Base-by-base conservation (phyloP, 2,329 filamentous ascomycete genomes). In the Geosmithia morbida region DNA sequence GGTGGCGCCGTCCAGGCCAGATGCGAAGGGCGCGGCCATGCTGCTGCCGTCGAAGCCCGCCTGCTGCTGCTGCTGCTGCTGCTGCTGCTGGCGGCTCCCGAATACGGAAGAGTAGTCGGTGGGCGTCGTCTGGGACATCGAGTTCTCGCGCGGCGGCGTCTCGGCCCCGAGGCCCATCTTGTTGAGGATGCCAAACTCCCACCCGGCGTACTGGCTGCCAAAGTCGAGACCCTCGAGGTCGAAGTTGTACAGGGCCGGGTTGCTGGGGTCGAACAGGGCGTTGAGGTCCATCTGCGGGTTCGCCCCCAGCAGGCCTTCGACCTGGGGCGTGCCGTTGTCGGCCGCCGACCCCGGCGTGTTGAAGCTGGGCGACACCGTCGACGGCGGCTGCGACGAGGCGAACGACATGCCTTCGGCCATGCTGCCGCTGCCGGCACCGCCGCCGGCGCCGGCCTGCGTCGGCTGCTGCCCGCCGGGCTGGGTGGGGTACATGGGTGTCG, bases 171-270 rank as follows among this genome's bases (percentile, higher is more conserved):
- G 53, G 5, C 87, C 87, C 85, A 98, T 94, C 61, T 97, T 90
- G 26, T 87, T 88, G 0, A 98, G 77, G 77, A 97, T 96, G 47
- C 88, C 85, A 61, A 97, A 96, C 63, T 97, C 92, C 62, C 95
- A 74, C 17, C 89, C 90, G 50, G 89, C 90, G 59, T 97, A 98
- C 53, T 94, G 87, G 60, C 92, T 97, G 48, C 88, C 89, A 62
- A 97, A 98, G 48, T 67, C 66, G 61, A 96, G 76, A 50, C 87
- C 88, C 48, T 94, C 88, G 11, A 96, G 78, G 61, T 97, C 89
- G 62, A 97, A 95, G 61, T 96, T 96, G 74, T 94, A 96, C 48
- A 95, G 68, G 1, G 88, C 85, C 3, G 89, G 87, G 60, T 97
- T 92, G 59, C 86, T 92, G 0, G 87, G 87, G 55, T 96, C 89